phyloP scores from a whole-genome alignment of 2,329 filamentous ascomycete species.

The Teratosphaeria epicoccoides region DNA sequence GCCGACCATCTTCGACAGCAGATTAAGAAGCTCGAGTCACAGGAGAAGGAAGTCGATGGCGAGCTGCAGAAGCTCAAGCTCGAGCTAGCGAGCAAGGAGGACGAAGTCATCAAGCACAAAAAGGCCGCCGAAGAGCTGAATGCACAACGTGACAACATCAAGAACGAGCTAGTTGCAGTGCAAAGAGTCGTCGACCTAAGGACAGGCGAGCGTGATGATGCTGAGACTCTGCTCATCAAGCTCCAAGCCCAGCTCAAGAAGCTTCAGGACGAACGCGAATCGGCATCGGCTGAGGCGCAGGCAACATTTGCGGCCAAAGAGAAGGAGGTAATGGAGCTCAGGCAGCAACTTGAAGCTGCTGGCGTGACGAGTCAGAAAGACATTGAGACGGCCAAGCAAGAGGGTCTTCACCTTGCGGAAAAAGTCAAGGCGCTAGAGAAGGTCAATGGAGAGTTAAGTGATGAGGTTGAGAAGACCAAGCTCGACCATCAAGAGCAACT shows the following conservation, averaged over 20 bases:
- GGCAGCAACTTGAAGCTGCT: neutral
- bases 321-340: neutral
- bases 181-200: neutral
- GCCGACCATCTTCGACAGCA: neutral
- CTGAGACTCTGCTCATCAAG: neutral
- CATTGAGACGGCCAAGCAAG: conserved; percentile 2
- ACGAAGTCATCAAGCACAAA: neutral
- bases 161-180: neutral
- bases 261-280: neutral
- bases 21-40: neutral
- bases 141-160: neutral
- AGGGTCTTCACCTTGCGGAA: neutral
- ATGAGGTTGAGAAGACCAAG: neutral
- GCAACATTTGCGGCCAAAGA: neutral
- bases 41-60: neutral
- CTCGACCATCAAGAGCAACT: neutral
- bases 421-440: neutral
- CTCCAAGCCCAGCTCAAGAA: neutral
- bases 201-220: neutral
- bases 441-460: neutral
- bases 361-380: neutral
- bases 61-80: neutral
- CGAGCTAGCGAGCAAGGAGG: neutral
- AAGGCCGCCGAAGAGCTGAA: neutral
- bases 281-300: neutral